A percentile compares a stretch with the other conserved stretches of the same genome.
These are phyloP conservation scores for Cajanus cajan DNA, from an alignment of 306 rosid species.

Conservation along the genomic window DNA sequence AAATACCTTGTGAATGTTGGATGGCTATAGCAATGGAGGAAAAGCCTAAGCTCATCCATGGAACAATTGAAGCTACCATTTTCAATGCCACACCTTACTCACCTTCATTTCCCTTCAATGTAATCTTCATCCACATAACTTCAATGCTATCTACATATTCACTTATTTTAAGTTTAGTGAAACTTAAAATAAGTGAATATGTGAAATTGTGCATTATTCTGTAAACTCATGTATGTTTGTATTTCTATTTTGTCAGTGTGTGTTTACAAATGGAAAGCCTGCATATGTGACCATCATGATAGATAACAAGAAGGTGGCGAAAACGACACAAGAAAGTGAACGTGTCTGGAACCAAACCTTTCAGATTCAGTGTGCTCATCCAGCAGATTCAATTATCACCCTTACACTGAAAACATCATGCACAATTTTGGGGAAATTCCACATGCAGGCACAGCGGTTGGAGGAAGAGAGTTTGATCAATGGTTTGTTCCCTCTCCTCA, in stretches of 20 bases:
- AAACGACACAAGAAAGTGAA: slow-evolving; percentile 55
- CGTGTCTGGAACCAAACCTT: slow-evolving; percentile 94
- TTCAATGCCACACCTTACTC: slow-evolving; percentile 77
- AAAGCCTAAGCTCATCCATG: slow-evolving; percentile 63
- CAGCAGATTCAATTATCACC: slow-evolving; percentile 53
- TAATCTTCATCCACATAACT: slow-evolving; percentile 38
- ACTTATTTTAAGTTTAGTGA: neutral
- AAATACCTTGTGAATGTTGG: slow-evolving; percentile 14
- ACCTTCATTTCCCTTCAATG: slow-evolving; percentile 69
- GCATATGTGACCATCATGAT: slow-evolving; percentile 72
- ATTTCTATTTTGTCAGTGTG: slow-evolving; percentile 51
- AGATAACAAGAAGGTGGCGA: slow-evolving; percentile 56
- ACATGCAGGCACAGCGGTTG: slow-evolving; percentile 56
- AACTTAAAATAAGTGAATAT: no score
- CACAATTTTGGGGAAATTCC: slow-evolving; percentile 63
- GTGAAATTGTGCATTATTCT: neutral
- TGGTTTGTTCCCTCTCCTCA: slow-evolving; percentile 66
- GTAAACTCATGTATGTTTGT: neutral
- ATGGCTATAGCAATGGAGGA: slow-evolving; percentile 49
- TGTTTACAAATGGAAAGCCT: slow-evolving; percentile 58
- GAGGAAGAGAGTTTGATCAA: slow-evolving; percentile 63
- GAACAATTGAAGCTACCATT: slow-evolving; percentile 90
- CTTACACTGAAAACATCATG: slow-evolving; percentile 67
- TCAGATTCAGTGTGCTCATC: slow-evolving; percentile 77
- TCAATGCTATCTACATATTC: neutral